A percentile compares a stretch with the other conserved stretches of the same genome.
These are phyloP conservation scores for Podospora fimiseda DNA, from an alignment of 495 filamentous ascomycete species.

Conservation along the genomic window DNA sequence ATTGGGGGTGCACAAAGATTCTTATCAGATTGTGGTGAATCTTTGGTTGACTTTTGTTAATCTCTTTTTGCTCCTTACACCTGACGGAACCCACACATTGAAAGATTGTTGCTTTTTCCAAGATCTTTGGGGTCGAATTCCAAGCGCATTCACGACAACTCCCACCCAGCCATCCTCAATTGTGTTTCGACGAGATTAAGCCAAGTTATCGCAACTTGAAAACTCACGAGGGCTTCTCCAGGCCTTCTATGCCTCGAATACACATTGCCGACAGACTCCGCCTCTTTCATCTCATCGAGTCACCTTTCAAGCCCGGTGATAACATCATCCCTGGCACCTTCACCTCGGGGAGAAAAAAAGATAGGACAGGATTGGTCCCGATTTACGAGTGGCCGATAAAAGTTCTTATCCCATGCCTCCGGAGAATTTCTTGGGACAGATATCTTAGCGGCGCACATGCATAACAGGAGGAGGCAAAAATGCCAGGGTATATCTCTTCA, in stretches of 20 bases:
- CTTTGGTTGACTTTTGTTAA: background rate
- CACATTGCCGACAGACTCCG: background rate
- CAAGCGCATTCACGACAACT: too few species aligned
- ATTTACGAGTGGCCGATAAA: background rate
- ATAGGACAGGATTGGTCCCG: background rate
- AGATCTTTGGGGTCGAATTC: too few species aligned
- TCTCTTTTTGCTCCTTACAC: background rate
- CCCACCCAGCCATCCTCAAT: too few species aligned
- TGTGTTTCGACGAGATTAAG: too few species aligned
- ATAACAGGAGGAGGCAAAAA: slow-evolving; percentile 6
- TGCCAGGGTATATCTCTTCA: background rate
- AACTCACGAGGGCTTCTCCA: background rate
- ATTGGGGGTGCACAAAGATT: slow-evolving; percentile 1
- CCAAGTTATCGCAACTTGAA: too few species aligned
- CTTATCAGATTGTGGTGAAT: background rate
- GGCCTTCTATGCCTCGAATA: background rate
- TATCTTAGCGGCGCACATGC: background rate
- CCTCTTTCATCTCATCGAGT: background rate
- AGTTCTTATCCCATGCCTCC: background rate
- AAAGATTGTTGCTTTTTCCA: too few species aligned
- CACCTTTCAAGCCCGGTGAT: background rate
- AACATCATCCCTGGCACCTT: background rate
- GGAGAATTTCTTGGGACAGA: background rate
- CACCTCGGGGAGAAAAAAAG: background rate
- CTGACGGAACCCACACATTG: background rate